Evolutionary conservation across 768 basidiomycete genomes (phyloP), one percentile per base, ranked within the genome.

Genomic region (Hydnum rufescens): DNA sequence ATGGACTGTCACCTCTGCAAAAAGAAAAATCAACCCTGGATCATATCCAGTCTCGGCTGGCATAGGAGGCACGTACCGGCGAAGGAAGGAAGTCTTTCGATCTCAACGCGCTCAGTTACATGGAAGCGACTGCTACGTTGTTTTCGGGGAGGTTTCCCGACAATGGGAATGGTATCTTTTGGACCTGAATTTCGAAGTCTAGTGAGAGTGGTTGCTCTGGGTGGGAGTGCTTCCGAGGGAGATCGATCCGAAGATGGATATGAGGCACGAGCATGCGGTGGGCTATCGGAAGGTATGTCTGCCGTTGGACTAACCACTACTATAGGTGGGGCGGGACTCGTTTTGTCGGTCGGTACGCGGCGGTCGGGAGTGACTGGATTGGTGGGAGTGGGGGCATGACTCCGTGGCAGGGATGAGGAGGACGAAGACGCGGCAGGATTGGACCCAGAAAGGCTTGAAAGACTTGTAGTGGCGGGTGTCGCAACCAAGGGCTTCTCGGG

Each of bases 71-170:
- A 57, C 79, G 56, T 36, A 88, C 89, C 87, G 64, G 75, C 69
- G 68, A 99, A 97, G 4, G 82, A 77, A 13, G 92, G 88, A 50
- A 97, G 73, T 61, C 83, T 79, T 66, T 97, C 88, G 55, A 99
- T 88, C 58, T 97, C 93, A 32, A 95, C 87, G 69, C 80, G 87
- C 68, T 97, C 95, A 1, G 85, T 85, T 55, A 93, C 83, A 49
- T 97, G 82, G 61, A 99, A 97, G 56, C 95, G 77, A 63, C 86
- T 90, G 69, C 90, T 96, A 59, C 92, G 76, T 67, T 99, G 95
- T 66, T 97, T 99, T 60, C 93, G 78, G 25, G 95, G 89, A 22
- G 89, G 90, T 62, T 97, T 97, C 30, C 89, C 90, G 13, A 86
- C 80, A 60, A 93, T 85, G 42, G 93, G 89, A 54, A 97, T 96